Base-by-base conservation (phyloP, 2,329 filamentous ascomycete genomes). In the Byssoonygena ceratinophila region DNA sequence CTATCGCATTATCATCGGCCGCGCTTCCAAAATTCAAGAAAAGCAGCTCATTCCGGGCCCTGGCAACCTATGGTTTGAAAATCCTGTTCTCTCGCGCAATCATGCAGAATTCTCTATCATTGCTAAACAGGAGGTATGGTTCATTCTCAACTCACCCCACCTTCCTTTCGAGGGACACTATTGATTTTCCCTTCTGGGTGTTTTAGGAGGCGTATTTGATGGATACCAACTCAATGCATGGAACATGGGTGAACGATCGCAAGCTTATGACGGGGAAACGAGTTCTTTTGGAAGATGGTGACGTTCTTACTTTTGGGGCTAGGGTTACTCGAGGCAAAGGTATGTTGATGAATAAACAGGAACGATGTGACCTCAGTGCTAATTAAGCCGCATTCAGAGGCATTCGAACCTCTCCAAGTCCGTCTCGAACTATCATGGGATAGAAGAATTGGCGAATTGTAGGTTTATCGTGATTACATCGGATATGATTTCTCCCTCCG, bases 221-320 rank as follows among this genome's bases (percentile, higher is more conserved):
- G 54, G 81, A 84, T 60, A 68, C 69, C 16, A 73, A 71, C 31
- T 83, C 80, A 7, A 81, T 81, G 73, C 81, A 84, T 61, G 81
- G 81, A 27, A 83, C 80, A 16, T 74, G 66, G 54, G 57, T 83
- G 46, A 79, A 82, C 58, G 70, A 71, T 32, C 59, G 57, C 36
- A 71, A 68, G 36, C 61, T 80, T 23, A 52, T 60, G 3, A 48
- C 71, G 9, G 65, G 64, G 2, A 58, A 68, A 49, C 65, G 69
- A 16, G 68, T 71, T 46, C 54, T 64, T 1, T 55, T 80, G 23
- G 63, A 63, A 1, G 63, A 57, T 46, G 66, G 63, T 14, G 68
- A 71, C 57, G 52, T 65, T 1, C 39, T 72, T 25, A 65, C 61
- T 3, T 76, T 79, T 60, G 77, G 77, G 16, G 66, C 69, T 32